Evolutionary conservation across 192 early-diverging fungal species (phyloP), one percentile per base, ranked within the genome.

Genomic region (Chytriomyces sp.): DNA sequence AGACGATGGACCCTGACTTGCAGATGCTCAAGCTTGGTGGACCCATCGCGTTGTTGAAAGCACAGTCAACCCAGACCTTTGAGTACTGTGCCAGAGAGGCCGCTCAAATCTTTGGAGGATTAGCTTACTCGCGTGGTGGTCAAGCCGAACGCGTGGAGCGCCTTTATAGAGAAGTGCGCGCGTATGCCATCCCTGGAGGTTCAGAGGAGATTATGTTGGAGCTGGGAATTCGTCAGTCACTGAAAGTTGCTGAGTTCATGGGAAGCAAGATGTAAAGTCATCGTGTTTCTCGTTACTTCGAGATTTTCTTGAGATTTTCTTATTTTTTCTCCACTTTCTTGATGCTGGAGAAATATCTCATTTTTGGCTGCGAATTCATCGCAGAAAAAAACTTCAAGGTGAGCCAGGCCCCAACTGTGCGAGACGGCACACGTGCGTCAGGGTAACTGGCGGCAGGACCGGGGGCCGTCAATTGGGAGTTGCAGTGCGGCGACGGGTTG

Each of bases 131-230:
- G 34, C 53, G 74, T 54, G 93, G 93, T 33, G 90, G 86, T 7
- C 82, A 84, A 66, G 85, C 83, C 7, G 85, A 86, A 64, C 71
- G 78, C 39, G 85, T 95, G 19, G 93, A 95, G 83, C 81, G 93
- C 64, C 77, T 94, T 32, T 93, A 93, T 77, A 86, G 93, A 70
- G 93, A 95, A 82, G 93, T 95, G 0, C 78, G 91, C 37, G 82
- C 65, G 28, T 75, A 63, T 28, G 68, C 59, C 25, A 75, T 75
- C 10, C 63, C 68, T 14, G 93, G 93, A 33, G 93, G 93, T 26
- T 89, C 87, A 37, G 93, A 93, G 78, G 92, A 94, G 68, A 94
- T 93, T 75, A 94, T 94, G 93, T 75, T 93, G 55, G 93, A 94
- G 72, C 75, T 94, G 12, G 93, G 93, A 39, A 86, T 93, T 37